A percentile compares a stretch with the other conserved stretches of the same genome.
Conservation (phyloP, 2,329 filamentous ascomycete genomes). For the Diaporthe eres region DNA sequence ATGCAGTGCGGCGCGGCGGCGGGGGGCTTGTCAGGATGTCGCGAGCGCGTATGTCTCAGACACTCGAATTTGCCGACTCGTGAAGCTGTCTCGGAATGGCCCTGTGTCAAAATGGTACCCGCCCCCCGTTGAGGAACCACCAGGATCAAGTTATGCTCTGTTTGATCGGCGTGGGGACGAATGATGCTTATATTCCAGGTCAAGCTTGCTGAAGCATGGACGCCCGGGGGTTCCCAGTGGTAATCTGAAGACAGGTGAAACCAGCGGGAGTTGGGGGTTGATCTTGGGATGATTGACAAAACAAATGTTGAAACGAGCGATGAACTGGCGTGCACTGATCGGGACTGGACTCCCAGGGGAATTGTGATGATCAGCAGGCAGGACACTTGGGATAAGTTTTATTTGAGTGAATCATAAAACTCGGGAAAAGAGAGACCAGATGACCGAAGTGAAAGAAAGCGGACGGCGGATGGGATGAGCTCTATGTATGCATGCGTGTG, state of each 20-base stretch:
- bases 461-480: slow-evolving; percentile 11
- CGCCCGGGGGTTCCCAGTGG: not conserved
- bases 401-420: slow-evolving; percentile 28
- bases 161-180: slow-evolving; percentile 26
- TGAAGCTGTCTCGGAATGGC: slow-evolving; percentile 34
- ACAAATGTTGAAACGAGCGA: slow-evolving; percentile 33
- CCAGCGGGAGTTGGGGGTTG: slow-evolving; percentile 26
- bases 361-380: not conserved
- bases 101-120: slow-evolving; percentile 15
- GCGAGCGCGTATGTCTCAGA: slow-evolving; percentile 34
- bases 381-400: slow-evolving; percentile 9
- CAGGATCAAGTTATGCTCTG: slow-evolving; percentile 14
- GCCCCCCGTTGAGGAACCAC: slow-evolving; percentile 8
- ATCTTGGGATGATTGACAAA: slow-evolving; percentile 33
- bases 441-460: not conserved
- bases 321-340: slow-evolving; percentile 23
- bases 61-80: slow-evolving; percentile 27
- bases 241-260: slow-evolving; percentile 23
- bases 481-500: not conserved
- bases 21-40: slow-evolving; percentile 15
- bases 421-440: slow-evolving; percentile 11
- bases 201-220: slow-evolving; percentile 22
- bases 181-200: slow-evolving; percentile 28
- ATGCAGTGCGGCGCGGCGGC: not conserved
- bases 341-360: not conserved